Percentiles rank a stretch among this genome's conserved stretches.
phyloP scores from a whole-genome alignment of 352 stramenopile genomes.

The Pythium sp. region DNA sequence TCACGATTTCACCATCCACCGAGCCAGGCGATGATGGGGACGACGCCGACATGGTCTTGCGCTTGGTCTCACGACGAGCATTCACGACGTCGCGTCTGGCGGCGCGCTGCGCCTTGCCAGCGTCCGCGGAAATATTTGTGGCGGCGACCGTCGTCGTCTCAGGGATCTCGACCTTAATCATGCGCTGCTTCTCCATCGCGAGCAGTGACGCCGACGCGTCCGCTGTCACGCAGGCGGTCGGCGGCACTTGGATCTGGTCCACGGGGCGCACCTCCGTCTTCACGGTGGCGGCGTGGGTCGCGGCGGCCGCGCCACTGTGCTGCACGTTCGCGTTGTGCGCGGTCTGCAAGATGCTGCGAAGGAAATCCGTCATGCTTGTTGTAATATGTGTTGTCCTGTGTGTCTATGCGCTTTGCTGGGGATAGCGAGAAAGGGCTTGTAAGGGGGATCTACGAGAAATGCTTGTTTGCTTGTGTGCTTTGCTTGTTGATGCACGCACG shows the following conservation, averaged over 20 bases:
- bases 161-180: constrained; percentile 56
- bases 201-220: constrained; percentile 19
- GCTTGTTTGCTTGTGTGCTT: neutral
- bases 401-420: constrained; percentile 13
- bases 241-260: constrained; percentile 59
- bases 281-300: constrained; percentile 2
- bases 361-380: constrained; percentile 71
- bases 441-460: neutral
- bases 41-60: constrained; percentile 45
- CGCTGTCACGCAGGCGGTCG: constrained; percentile 17
- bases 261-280: constrained; percentile 49
- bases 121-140: constrained; percentile 10
- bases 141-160: constrained; percentile 6
- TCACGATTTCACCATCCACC: neutral
- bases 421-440: neutral
- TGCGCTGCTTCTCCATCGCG: constrained; percentile 39
- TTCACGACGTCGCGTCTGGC: constrained; percentile 62
- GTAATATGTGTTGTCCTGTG: neutral
- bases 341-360: constrained; percentile 68
- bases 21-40: neutral
- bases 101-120: constrained; percentile 65
- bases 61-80: constrained; percentile 67
- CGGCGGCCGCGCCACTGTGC: constrained; percentile 1
- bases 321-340: constrained; percentile 30
- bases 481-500: neutral